phyloP scores from a whole-genome alignment of 768 basidiomycete species.

The Amanita molliuscula region DNA sequence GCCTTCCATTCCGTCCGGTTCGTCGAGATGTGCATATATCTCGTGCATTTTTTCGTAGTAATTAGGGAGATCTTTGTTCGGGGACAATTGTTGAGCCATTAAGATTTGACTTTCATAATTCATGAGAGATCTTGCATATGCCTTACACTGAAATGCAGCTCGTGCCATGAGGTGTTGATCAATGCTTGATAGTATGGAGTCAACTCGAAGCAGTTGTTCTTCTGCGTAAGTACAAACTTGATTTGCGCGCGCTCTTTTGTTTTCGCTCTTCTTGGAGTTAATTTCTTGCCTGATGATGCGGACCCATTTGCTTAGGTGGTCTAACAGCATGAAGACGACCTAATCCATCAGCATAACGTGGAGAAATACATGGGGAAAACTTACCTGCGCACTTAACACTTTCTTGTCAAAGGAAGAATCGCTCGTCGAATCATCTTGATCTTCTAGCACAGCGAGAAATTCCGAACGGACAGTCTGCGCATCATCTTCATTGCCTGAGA shows the following conservation, averaged over 20 bases:
- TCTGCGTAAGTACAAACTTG: conserved; percentile 29
- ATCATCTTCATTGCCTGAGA: conserved; percentile 60
- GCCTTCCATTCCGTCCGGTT: conserved; percentile 99
- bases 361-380: conserved; percentile 5
- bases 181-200: conserved; percentile 75
- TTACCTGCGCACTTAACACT: conserved; percentile 87
- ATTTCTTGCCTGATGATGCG: conserved; percentile 64
- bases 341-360: conserved; percentile 18
- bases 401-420: conserved; percentile 65
- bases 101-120: conserved; percentile 84
- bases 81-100: conserved; percentile 31
- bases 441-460: conserved; percentile 71
- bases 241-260: conserved; percentile 35
- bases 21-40: conserved; percentile 92
- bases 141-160: conserved; percentile 90
- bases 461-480: conserved; percentile 61
- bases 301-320: conserved; percentile 89
- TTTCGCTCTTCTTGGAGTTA: conserved; percentile 35
- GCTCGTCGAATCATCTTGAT: conserved; percentile 65
- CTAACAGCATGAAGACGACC: conserved; percentile 91
- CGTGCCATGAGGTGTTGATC: conserved; percentile 84
- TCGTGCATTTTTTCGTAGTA: conserved; percentile 90
- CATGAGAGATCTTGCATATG: conserved; percentile 89
- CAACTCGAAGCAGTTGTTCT: conserved; percentile 60
- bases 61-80: conserved; percentile 41